Base-by-base conservation (phyloP, 176 grass and related monocot species). In the Hyparrhenia diplandra region DNA sequence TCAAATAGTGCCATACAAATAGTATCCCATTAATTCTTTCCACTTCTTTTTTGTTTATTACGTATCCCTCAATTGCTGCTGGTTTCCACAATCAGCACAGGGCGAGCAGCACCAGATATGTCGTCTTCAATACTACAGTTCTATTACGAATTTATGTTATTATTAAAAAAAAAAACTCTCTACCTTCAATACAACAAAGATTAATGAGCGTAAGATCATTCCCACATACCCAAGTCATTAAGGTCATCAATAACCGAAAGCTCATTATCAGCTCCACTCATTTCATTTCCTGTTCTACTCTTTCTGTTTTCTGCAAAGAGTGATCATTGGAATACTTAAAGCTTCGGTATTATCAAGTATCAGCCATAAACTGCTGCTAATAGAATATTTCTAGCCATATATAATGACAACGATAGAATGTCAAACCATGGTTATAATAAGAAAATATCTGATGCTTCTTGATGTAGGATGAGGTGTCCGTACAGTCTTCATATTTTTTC, bases 371-470 rank as follows among this genome's bases (percentile, higher is more conserved):
- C 18, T 30, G 2, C 10, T 62, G 18, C 47, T 46, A 83, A 61
- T 24, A 0, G 7, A 69, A 85, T 23, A 5, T 47, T n/a, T 73
- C 36, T 20, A 74, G 54, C 40, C 35, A 47, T 77, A 47, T 28
- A 76, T 20, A 45, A 28, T 24, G 69, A 77, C n/a, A 74, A 77
- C 54, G 66, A 78, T 16, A 83, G 51, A 30, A 64, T 80, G 52
- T 16, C 65, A 23, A 80, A 94, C 95, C 92, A 89, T 72, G 42
- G 45, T 93, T 89, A 66, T 88, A 96, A 81, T 93, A 91, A 43
- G 91, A 93, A 67, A 94, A 73, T 70, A 83, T 69, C 10, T 69
- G 82, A 61, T 89, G 82, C 12, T 64, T 81, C 20, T 75, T 81
- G 42, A 91, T 85, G 67, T 89, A 92, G 46, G 80, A 54, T 3